Percentiles rank a stretch among this genome's conserved stretches.
Evolutionary conservation across 1,284 basidiomycete genomes (phyloP).

Genomic region (Serendipita sp.): DNA sequence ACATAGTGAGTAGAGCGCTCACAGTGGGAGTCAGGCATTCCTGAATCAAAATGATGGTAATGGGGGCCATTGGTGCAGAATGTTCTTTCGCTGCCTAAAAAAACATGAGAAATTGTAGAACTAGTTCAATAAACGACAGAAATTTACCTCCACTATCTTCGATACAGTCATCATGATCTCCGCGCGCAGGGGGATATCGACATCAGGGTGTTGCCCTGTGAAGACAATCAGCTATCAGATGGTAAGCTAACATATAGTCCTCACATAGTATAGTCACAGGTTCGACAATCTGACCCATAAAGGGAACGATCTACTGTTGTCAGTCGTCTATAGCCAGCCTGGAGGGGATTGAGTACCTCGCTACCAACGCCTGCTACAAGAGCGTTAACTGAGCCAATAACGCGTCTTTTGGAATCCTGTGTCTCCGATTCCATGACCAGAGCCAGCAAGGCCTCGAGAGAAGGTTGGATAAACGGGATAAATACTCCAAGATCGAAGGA

Average conservation of each 20-base stretch:
- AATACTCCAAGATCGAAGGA: conserved; percentile 46
- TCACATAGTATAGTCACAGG: conserved; percentile 66
- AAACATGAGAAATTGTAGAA: not conserved
- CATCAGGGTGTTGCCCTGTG: conserved; percentile 10
- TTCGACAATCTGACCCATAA: conserved; percentile 46
- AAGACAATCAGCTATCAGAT: not conserved
- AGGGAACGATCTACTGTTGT: conserved; percentile 47
- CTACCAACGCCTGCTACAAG: conserved; percentile 56
- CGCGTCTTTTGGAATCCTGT: conserved; percentile 61
- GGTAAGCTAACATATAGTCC: conserved; percentile 17
- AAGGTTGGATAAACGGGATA: conserved; percentile 40
- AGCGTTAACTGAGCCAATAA: conserved; percentile 55
- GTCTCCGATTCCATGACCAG: conserved; percentile 67
- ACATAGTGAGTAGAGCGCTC: conserved; percentile 15
- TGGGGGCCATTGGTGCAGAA: conserved; percentile 37
- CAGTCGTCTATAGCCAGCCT: not conserved
- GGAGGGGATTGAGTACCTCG: conserved; percentile 29
- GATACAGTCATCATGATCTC: conserved; percentile 15
- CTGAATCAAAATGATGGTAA: conserved; percentile 62
- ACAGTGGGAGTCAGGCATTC: conserved; percentile 59
- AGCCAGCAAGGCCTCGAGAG: conserved; percentile 46
- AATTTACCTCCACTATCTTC: conserved; percentile 13
- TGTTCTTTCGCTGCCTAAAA: conserved; percentile 46
- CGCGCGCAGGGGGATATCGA: conserved; percentile 8
- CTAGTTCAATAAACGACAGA: not conserved